Conservation (phyloP, 176 grass and related monocot species). For the Thalia dealbata region DNA sequence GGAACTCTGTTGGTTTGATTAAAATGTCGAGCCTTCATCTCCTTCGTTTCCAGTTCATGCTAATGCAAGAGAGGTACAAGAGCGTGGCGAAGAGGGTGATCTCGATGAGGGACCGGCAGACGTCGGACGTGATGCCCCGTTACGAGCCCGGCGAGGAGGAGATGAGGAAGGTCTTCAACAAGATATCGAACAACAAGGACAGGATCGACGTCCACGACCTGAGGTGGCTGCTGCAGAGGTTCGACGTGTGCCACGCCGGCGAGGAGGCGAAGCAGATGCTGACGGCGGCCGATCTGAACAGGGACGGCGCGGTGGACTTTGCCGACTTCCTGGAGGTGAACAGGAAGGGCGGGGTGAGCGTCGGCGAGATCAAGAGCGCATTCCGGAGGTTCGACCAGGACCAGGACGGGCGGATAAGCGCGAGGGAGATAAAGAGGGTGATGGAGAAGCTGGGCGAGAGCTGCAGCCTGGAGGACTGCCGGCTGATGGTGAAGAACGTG, state of each 20-base stretch:
- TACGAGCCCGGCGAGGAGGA: constrained; percentile 44
- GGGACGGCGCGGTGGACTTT: constrained; percentile 44
- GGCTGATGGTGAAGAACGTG: constrained; percentile 40
- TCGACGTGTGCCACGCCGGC: background rate
- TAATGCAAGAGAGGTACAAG: too few relatives aligned
- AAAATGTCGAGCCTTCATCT: constrained; percentile 52
- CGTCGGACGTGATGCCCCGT: constrained; percentile 31
- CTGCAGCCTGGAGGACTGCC: constrained; percentile 38
- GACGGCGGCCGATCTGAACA: constrained; percentile 31
- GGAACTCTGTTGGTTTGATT: too few relatives aligned
- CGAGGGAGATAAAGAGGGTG: constrained; percentile 34
- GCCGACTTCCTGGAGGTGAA: constrained; percentile 66
- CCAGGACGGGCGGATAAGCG: constrained; percentile 48
- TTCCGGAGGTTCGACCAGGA: constrained; percentile 58
- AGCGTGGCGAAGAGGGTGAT: background rate
- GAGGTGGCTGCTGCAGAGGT: constrained; percentile 13
- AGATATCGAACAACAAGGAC: constrained; percentile 23
- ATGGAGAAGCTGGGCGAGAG: constrained; percentile 37
- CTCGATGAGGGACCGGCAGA: constrained; percentile 29
- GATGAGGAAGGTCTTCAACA: constrained; percentile 49
- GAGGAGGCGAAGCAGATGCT: constrained; percentile 39
- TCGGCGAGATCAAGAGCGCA: constrained; percentile 42
- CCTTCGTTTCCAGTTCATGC: constrained; percentile 59
- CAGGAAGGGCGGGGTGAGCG: constrained; percentile 40
- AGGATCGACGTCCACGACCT: constrained; percentile 34